Evolutionary conservation across 2,329 filamentous ascomycete species (phyloP), one percentile per base, ranked within the genome.

Genomic region (Epicoccum sorghinum): DNA sequence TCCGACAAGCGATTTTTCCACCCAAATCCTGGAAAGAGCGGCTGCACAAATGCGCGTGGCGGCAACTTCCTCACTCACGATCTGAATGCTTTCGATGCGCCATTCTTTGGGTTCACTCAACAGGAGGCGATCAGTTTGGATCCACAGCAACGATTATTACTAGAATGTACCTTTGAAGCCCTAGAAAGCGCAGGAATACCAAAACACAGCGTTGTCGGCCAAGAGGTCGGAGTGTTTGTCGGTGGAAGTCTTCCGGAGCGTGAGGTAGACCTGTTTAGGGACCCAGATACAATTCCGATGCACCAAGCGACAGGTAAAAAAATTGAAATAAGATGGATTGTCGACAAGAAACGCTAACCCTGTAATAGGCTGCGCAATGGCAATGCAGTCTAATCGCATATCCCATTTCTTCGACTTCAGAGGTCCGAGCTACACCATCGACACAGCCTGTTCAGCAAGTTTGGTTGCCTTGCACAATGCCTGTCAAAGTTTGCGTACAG

Each of bases 101-200:
- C 62, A 0, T 73, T 74, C 40, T 73, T 73, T 46, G 61, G 62
- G 22, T 64, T 72, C 32, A 68, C 59, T 0, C 50, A 59, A 4
- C 54, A 62, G 14, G 71, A 74, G 32, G 69, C 70, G 3, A 59
- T 48, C 4, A 57, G 57, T 32, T 46, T 73, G 35, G 72, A 75
- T 41, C 71, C 70, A 5, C 67, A 74, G 29, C 72, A 76, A 35
- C 64, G 72, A 0, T 53, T 70, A 1, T 56, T 72, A 1, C 60
- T 75, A 1, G 73, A 75, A 49, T 64, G 65, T 10, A 64, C 67
- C 0, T 75, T 73, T 23, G 70, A 77, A 56, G 73, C 76, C 0
- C 59, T 84, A 0, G 77, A 79, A 41, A 74, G 65, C 50, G 74
- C 66, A 12, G 74, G 72, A 7, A 55, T 72, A 0, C 61, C 66